Percentiles rank a stretch among this genome's conserved stretches.
These are phyloP conservation scores for Fistulina hepatica DNA, from an alignment of 1,284 basidiomycete genomes.

Conservation along the genomic window DNA sequence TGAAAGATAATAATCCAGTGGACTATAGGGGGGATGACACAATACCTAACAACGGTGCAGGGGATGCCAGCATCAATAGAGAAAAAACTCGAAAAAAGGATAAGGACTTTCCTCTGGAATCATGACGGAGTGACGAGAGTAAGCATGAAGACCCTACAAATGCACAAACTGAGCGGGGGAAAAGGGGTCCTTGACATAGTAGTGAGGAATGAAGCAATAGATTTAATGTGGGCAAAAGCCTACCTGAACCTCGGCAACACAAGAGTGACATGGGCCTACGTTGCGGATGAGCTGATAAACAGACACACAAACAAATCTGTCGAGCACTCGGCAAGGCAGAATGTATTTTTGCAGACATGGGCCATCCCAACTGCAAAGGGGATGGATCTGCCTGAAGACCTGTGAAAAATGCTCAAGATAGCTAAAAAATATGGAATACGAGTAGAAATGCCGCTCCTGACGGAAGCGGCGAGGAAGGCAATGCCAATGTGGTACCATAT, in stretches of 20 bases:
- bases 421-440: neutral
- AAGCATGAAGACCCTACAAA: conserved; percentile 1
- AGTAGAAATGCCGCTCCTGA: neutral
- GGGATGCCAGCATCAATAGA: conserved; percentile 7
- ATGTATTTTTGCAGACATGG: neutral
- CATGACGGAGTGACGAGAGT: conserved; percentile 5
- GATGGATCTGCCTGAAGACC: conserved; percentile 12
- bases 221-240: conserved; percentile 11
- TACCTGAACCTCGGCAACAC: conserved; percentile 9
- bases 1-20: conserved; percentile 3
- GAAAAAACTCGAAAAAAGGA: neutral
- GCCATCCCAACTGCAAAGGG: conserved; percentile 4
- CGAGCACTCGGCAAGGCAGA: neutral
- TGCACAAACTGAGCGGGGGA: conserved; percentile 6
- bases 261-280: conserved; percentile 17
- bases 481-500: too few species aligned
- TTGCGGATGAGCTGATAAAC: conserved; percentile 14
- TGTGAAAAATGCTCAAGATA: conserved; percentile 2
- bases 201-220: conserved; percentile 13
- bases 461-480: neutral
- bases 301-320: neutral
- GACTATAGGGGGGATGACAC: conserved; percentile 1
- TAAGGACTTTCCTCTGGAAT: conserved; percentile 5
- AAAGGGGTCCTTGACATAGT: conserved; percentile 10
- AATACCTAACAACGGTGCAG: conserved; percentile 8